A percentile compares a stretch with the other conserved stretches of the same genome.
Conservation (phyloP, 768 basidiomycete genomes). For the Lactarius sp. region DNA sequence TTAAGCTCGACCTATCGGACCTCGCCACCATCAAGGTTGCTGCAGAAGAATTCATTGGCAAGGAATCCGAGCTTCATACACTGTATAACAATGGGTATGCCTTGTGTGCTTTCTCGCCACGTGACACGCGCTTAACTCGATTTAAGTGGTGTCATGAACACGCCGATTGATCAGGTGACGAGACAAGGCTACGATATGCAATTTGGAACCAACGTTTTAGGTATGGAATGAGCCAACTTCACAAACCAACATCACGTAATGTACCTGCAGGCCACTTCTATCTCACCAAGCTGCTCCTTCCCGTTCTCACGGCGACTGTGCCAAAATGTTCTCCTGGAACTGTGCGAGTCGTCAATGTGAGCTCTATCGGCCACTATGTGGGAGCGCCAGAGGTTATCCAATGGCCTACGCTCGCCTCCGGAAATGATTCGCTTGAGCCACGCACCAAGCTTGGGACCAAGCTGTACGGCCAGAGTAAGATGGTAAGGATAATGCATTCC, state of each 20-base stretch:
- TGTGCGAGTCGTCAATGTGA: constrained; percentile 31
- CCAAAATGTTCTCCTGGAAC: constrained; percentile 28
- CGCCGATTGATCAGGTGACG: constrained; percentile 32
- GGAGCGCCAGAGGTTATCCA: constrained; percentile 28
- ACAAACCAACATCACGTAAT: not conserved
- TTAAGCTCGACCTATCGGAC: constrained; percentile 38
- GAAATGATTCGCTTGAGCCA: constrained; percentile 1
- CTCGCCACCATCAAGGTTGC: constrained; percentile 34
- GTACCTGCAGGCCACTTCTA: constrained; percentile 33
- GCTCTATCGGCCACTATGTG: constrained; percentile 27
- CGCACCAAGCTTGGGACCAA: constrained; percentile 18
- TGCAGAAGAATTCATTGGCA: constrained; percentile 35
- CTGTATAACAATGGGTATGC: constrained; percentile 36
- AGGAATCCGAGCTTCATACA: constrained; percentile 29
- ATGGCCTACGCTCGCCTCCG: constrained; percentile 15
- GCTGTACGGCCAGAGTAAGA: constrained; percentile 12
- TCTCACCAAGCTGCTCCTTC: constrained; percentile 34
- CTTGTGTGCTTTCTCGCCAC: not conserved
- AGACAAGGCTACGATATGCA: constrained; percentile 34
- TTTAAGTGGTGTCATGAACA: constrained; percentile 33
- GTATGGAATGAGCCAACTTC: constrained; percentile 8
- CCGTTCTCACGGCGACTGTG: constrained; percentile 32
- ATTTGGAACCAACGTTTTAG: constrained; percentile 35
- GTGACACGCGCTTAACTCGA: not conserved
- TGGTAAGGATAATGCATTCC: not conserved